Conservation (phyloP, 805 yeast species). For the Wickerhamiella sorbophila region DNA sequence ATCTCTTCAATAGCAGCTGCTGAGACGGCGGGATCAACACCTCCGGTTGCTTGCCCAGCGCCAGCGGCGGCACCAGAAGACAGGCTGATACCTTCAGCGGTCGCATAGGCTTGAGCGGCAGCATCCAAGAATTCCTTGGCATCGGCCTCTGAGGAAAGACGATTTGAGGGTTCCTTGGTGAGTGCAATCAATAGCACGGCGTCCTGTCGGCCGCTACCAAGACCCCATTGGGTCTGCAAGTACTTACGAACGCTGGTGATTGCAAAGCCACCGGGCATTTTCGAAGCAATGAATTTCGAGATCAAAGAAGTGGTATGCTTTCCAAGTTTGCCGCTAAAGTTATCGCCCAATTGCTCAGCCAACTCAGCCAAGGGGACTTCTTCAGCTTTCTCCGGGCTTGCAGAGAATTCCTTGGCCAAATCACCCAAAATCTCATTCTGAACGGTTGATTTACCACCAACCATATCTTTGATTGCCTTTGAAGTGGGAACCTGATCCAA, state of each 20-base stretch:
- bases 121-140: constrained; percentile 83
- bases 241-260: constrained; percentile 85
- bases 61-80: constrained; percentile 46
- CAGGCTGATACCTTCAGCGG: constrained; percentile 64
- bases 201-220: constrained; percentile 90
- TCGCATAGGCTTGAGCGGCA: constrained; percentile 71
- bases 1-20: constrained; percentile 86
- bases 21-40: constrained; percentile 72
- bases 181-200: constrained; percentile 70
- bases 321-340: constrained; percentile 80
- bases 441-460: constrained; percentile 96
- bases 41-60: constrained; percentile 36
- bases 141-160: constrained; percentile 74
- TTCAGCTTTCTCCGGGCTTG: constrained; percentile 98
- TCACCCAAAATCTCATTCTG: constrained; percentile 99
- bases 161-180: constrained; percentile 79
- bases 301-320: constrained; percentile 82
- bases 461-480: constrained; percentile 92
- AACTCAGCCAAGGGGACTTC: constrained; percentile 92
- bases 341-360: constrained; percentile 88
- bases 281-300: constrained; percentile 84
- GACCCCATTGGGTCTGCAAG: constrained; percentile 83
- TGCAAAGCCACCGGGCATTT: constrained; percentile 99
- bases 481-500: constrained; percentile 72
- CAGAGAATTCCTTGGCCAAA: constrained; percentile 93